Conservation (phyloP, 495 filamentous ascomycete genomes). For the Annulohypoxylon nitens region DNA sequence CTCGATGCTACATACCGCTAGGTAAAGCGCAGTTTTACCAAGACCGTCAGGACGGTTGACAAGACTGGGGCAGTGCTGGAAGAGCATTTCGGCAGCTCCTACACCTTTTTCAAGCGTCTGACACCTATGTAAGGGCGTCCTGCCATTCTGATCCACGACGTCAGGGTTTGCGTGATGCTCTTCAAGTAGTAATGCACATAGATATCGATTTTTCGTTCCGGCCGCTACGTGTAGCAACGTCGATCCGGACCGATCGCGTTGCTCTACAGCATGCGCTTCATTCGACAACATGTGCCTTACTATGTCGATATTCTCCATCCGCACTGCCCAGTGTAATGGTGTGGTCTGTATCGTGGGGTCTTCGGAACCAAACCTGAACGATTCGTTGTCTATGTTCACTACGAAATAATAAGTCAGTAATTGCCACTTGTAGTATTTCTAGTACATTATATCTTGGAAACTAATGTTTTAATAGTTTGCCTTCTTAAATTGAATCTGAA, state of each 20-base stretch:
- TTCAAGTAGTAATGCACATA: conserved; percentile 59
- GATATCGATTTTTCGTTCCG: conserved; percentile 32
- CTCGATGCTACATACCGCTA: conserved; percentile 26
- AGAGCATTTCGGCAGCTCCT: conserved; percentile 36
- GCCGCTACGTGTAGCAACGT: conserved; percentile 42
- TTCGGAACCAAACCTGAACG: conserved; percentile 38
- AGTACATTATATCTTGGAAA: neutral
- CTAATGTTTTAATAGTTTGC: neutral
- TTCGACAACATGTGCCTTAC: conserved; percentile 40
- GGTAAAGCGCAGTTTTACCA: conserved; percentile 48
- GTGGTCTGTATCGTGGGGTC: conserved; percentile 33
- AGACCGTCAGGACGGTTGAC: conserved; percentile 33
- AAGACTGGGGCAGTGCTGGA: conserved; percentile 28
- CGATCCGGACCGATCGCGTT: conserved; percentile 28
- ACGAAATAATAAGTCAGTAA: conserved; percentile 13
- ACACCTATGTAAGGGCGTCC: conserved; percentile 47
- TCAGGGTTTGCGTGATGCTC: conserved; percentile 59
- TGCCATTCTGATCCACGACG: conserved; percentile 57
- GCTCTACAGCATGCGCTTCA: conserved; percentile 28
- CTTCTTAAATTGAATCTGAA: neutral
- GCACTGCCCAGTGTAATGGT: conserved; percentile 44
- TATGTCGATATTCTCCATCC: conserved; percentile 38
- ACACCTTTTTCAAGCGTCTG: conserved; percentile 37
- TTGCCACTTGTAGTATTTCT: neutral
- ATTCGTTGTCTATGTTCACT: conserved; percentile 29